A percentile compares a stretch with the other conserved stretches of the same genome.
Evolutionary conservation across 2,329 filamentous ascomycete species (phyloP).

Genomic region (Teratosphaeria gauchensis): DNA sequence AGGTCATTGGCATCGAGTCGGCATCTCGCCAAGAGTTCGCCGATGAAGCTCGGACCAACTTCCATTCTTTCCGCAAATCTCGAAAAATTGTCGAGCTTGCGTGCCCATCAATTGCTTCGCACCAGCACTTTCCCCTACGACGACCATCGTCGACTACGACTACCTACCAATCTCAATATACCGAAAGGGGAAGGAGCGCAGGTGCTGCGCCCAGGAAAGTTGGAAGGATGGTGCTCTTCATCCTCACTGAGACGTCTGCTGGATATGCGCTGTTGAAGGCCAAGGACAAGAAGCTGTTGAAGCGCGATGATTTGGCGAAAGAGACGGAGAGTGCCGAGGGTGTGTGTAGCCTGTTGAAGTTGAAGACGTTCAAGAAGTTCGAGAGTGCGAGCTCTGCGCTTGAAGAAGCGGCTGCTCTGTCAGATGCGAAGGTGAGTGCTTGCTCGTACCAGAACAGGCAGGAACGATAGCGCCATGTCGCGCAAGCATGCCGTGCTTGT

Average conservation of each 20-base stretch:
- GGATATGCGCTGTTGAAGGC: slow-evolving; percentile 98
- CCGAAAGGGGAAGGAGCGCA: not conserved
- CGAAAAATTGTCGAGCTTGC: not conserved
- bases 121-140: not conserved
- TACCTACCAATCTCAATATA: not conserved
- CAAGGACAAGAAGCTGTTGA: slow-evolving; percentile 95
- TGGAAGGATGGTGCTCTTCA: slow-evolving; percentile 50
- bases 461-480: not conserved
- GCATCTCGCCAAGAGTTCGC: not conserved
- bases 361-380: slow-evolving; percentile 97
- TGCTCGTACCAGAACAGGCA: not conserved
- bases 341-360: slow-evolving; percentile 80
- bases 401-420: slow-evolving; percentile 78
- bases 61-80: not conserved
- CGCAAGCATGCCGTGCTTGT: not conserved
- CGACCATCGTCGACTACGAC: not conserved
- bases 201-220: not conserved
- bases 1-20: not conserved
- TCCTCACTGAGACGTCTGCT: slow-evolving; percentile 87
- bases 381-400: slow-evolving; percentile 84
- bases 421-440: slow-evolving; percentile 65
- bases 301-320: slow-evolving; percentile 67
- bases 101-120: not conserved
- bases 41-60: not conserved
- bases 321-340: slow-evolving; percentile 73